Conservation (phyloP, 2,329 filamentous ascomycete genomes). For the Trichophyton benhamiae region DNA sequence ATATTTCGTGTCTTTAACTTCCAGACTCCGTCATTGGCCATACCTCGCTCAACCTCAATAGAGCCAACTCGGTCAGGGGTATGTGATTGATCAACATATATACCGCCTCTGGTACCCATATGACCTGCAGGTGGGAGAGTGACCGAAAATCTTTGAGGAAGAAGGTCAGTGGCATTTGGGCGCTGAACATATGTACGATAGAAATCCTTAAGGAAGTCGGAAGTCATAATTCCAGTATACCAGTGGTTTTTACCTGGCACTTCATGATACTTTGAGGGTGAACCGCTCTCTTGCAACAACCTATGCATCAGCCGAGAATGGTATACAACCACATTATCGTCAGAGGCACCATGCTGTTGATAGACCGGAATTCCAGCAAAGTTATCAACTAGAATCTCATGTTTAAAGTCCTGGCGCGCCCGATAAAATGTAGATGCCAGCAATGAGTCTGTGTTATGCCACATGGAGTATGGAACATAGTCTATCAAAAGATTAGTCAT, state of each 20-base stretch:
- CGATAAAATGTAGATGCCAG: slow-evolving; percentile 37
- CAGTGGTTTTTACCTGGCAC: slow-evolving; percentile 40
- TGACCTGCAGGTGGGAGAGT: slow-evolving; percentile 42
- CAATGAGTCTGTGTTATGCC: slow-evolving; percentile 43
- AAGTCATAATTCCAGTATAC: slow-evolving; percentile 46
- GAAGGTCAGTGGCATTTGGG: slow-evolving; percentile 3
- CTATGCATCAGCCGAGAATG: slow-evolving; percentile 45
- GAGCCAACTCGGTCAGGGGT: slow-evolving; percentile 41
- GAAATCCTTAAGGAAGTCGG: slow-evolving; percentile 37
- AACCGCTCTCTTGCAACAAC: slow-evolving; percentile 33
- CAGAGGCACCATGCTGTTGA: slow-evolving; percentile 44
- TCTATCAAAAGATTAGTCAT: slow-evolving; percentile 21
- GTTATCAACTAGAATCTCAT: slow-evolving; percentile 44
- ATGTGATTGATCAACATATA: slow-evolving; percentile 39
- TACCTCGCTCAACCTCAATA: slow-evolving; percentile 30
- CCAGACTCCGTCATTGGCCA: slow-evolving; percentile 20
- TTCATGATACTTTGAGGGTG: slow-evolving; percentile 39
- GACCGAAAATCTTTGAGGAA: slow-evolving; percentile 34
- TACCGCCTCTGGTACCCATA: slow-evolving; percentile 41
- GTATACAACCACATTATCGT: slow-evolving; percentile 48
- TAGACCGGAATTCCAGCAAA: slow-evolving; percentile 41
- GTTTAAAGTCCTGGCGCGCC: slow-evolving; percentile 41
- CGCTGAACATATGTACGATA: slow-evolving; percentile 25
- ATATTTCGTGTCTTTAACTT: slow-evolving; percentile 34
- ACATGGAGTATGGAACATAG: slow-evolving; percentile 47